phyloP scores from a whole-genome alignment of 75 land plant genomes.

The Pinus taeda region DNA sequence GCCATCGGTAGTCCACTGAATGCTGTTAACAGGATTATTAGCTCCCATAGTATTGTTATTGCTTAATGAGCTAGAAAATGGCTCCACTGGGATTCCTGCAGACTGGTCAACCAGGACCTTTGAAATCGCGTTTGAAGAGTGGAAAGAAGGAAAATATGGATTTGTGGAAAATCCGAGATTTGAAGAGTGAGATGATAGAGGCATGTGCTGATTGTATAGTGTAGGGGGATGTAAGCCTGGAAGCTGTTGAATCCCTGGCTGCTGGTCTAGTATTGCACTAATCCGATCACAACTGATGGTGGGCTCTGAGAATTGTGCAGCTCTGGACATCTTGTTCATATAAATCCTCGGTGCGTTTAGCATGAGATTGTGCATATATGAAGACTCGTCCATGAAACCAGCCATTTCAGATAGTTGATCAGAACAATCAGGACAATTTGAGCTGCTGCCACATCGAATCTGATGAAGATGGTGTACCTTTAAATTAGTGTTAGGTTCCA shows the following conservation, averaged over 20 bases:
- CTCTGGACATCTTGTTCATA: not conserved
- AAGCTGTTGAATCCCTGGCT: not conserved
- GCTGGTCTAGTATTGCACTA: not conserved
- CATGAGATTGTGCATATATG: not conserved
- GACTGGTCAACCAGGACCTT: too few species aligned
- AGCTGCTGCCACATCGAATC: not conserved
- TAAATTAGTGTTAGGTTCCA: not conserved
- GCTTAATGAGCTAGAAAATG: not conserved
- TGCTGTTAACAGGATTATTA: too few species aligned
- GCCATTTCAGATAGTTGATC: slow-evolving; percentile 1
- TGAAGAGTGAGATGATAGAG: not conserved
- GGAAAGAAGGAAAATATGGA: not conserved
- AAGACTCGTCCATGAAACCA: not conserved
- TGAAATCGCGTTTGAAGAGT: not conserved
- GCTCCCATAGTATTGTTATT: too few species aligned
- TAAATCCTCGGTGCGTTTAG: not conserved
- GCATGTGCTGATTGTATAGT: not conserved
- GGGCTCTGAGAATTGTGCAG: not conserved
- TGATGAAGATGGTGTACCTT: not conserved
- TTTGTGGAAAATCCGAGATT: not conserved
- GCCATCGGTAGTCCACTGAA: too few species aligned
- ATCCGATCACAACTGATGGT: not conserved
- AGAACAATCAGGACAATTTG: not conserved
- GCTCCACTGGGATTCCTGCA: not conserved
- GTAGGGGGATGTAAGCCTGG: not conserved